These are phyloP conservation scores for Stephania cephalantha DNA, from an alignment of 164 flowering plant species.

Conservation along the genomic window DNA sequence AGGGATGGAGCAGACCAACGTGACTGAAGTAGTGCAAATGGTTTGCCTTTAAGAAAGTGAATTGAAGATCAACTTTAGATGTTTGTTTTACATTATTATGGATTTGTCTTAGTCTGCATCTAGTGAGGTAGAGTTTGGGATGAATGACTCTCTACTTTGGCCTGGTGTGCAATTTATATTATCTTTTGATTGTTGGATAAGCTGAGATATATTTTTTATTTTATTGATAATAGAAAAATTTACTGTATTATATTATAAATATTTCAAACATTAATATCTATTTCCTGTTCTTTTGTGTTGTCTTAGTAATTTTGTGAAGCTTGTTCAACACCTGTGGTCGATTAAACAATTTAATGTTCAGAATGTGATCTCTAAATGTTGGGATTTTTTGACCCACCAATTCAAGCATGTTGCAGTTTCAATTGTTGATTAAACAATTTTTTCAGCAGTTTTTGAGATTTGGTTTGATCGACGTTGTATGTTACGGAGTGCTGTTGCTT, in stretches of 20 bases:
- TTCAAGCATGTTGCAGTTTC: not conserved
- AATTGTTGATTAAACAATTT: too few relatives aligned
- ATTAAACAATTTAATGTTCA: too few relatives aligned
- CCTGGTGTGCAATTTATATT: not conserved
- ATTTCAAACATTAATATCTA: slow-evolving; percentile 2
- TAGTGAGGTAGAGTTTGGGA: not conserved
- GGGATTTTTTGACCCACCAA: not conserved
- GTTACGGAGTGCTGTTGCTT: too few relatives aligned
- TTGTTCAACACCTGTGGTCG: not conserved
- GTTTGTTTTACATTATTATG: not conserved
- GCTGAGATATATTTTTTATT: slow-evolving; percentile 2
- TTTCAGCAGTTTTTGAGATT: too few relatives aligned
- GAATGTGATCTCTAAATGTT: not conserved
- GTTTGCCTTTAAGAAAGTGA: not conserved
- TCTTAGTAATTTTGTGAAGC: not conserved
- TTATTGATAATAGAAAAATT: slow-evolving; percentile 1
- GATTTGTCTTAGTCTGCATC: not conserved
- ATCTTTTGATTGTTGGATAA: not conserved
- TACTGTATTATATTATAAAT: slow-evolving; percentile 3
- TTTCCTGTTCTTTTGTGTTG: not conserved
- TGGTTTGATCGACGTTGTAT: too few relatives aligned
- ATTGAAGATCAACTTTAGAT: not conserved
- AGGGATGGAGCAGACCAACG: slow-evolving; percentile 26
- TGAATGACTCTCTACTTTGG: not conserved
- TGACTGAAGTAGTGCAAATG: slow-evolving; percentile 22